A percentile compares a stretch with the other conserved stretches of the same genome.
These are phyloP conservation scores for Nicotiana benthamiana DNA, from an alignment of 257 asterid species.

Conservation along the genomic window DNA sequence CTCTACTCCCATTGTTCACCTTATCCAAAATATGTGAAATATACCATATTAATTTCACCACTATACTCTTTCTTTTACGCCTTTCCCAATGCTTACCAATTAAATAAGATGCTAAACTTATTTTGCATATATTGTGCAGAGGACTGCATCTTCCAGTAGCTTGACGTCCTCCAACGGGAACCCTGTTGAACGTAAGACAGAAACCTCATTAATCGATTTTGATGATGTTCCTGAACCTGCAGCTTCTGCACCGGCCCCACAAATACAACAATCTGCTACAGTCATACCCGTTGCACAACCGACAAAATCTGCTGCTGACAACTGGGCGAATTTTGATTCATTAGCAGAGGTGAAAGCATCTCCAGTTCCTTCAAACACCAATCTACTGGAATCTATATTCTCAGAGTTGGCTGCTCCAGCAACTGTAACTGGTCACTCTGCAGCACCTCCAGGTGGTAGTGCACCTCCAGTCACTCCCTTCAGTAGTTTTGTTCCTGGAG, in stretches of 20 bases:
- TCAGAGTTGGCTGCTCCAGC: conserved; percentile 62
- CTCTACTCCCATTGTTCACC: background rate
- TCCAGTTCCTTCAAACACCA: conserved; percentile 43
- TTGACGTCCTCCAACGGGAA: conserved; percentile 76
- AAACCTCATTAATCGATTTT: conserved; percentile 88
- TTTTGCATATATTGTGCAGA: conserved; percentile 39
- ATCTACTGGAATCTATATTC: conserved; percentile 50
- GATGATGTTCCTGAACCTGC: conserved; percentile 77
- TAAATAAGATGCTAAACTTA: background rate
- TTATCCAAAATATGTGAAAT: background rate
- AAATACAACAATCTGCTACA: conserved; percentile 35
- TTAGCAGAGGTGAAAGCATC: conserved; percentile 45
- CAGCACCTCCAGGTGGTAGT: conserved; percentile 15
- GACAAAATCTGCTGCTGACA: conserved; percentile 38
- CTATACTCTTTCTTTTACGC: background rate
- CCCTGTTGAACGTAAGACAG: conserved; percentile 57
- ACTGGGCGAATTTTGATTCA: conserved; percentile 98
- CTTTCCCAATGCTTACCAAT: background rate
- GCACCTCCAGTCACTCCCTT: conserved; percentile 37
- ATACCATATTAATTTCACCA: background rate
- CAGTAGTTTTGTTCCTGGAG: conserved; percentile 35
- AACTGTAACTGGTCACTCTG: conserved; percentile 34
- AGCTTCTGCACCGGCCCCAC: conserved; percentile 30
- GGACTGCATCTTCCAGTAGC: conserved; percentile 89
- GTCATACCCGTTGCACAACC: conserved; percentile 33